Base-by-base conservation (phyloP, 164 flowering plant genomes). In the Aristolochia fimbriata region DNA sequence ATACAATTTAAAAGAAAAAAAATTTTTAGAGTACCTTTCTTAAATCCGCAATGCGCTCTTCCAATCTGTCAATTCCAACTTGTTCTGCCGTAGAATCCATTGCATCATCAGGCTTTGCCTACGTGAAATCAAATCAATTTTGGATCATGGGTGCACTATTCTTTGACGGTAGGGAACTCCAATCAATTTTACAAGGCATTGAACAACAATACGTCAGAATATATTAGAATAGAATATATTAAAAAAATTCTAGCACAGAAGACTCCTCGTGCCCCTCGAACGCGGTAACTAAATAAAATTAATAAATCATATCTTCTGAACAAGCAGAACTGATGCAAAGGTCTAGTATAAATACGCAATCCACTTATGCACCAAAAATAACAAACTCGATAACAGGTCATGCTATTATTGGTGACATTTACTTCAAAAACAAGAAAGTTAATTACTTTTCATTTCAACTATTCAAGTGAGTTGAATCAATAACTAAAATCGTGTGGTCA, bases 1-100 rank as follows among this genome's bases (percentile, higher is more conserved):
- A 51, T 11, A 2, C 23, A n/a, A n/a, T n/a, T n/a, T n/a, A n/a
- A n/a, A n/a, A n/a, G n/a, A n/a, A n/a, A n/a, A n/a, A n/a, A n/a
- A n/a, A n/a, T n/a, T n/a, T 20, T 14, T 51, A 3, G 30, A 15
- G 30, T 75, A 91, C 97, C 93, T 83, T 78, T 70, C 78, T 83
- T 27, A 91, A 77, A 51, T 41, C 45, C 59, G 76, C 67, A 27
- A 80, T 85, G 63, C 51, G 77, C 64, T 79, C 88, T 72, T 88
- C 90, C 58, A 91, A 72, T 65, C 74, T 79, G 54, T 82, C 83
- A 10, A 81, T 66, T 65, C 86, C 90, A 37, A 61, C 68, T 62
- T 79, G 64, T 65, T 84, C 84, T 16, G 63, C 68, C 4, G 69
- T 76, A 16, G 79, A 55, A 14, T 58, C 66, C 25, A 73, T 51